Base-by-base conservation (phyloP, 768 basidiomycete species). In the Pleurotus cornucopiae region DNA sequence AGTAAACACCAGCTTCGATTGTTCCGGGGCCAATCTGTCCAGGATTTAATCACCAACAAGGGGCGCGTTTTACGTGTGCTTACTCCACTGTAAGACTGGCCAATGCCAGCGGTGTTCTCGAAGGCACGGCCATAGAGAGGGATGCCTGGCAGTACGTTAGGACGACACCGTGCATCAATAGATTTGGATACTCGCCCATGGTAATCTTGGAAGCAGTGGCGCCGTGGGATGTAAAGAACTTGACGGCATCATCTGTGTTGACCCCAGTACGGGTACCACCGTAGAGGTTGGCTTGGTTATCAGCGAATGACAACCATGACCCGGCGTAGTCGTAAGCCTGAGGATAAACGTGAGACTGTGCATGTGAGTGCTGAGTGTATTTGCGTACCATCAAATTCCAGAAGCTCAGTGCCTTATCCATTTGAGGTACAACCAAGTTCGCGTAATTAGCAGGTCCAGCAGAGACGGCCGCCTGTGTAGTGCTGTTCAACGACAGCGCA, bases 91-190 rank as follows among this genome's bases (percentile, higher is more conserved):
- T 85, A 94, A 3, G 89, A 66, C 40, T 77, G 70, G 4, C 89
- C 88, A 57, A 91, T 73, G 5, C 87, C 86, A 37, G 66, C 62
- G 0, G 90, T 92, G 30, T 80, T 71, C 64, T 88, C 84, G 63
- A 92, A 94, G 1, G 85, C 83, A 62, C 85, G 84, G 0, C 90
- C 91, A 62, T 92, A 94, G 3, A 91, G 73, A 3, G 91, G 91
- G 66, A 92, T 86, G 52, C 89, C 85, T 78, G 44, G 6, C 51
- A 26, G 56, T 16, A 21, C n/a, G 11, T 18, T 11, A 52, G 14
- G n/a, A 6, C 5, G 14, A 12, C 2, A 13, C 41, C 13, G 23
- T 18, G 12, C 9, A 40, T 45, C 40, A 39, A 4, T 46, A 25
- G 23, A 13, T 20, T 6, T 14, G 14, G 2, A 16, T 20, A 44